Conservation (phyloP, 805 yeast species). For the Cyberlindnera meyerae region DNA sequence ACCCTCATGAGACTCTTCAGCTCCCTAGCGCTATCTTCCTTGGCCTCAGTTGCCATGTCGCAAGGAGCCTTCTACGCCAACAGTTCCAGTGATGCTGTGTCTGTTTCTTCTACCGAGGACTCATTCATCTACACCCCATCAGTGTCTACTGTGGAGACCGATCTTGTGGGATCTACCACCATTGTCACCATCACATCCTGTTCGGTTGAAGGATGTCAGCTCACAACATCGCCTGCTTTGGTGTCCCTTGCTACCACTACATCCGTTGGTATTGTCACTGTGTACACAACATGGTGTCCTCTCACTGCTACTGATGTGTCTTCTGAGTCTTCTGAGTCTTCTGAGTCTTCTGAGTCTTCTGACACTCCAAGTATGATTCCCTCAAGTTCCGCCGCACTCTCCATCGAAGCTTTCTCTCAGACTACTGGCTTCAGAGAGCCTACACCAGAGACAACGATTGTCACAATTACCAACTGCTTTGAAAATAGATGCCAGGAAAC, state of each 20-base stretch:
- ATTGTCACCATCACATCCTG: constrained; percentile 21
- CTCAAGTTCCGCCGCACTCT: too few species aligned
- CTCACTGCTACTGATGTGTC: constrained; percentile 1
- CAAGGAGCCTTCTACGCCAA: background rate
- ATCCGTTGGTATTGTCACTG: constrained; percentile 26
- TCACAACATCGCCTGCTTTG: constrained; percentile 16
- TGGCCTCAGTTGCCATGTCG: background rate
- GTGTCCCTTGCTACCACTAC: constrained; percentile 31
- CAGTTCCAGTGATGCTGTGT: background rate
- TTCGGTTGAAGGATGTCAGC: constrained; percentile 9
- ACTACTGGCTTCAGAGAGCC: too few species aligned
- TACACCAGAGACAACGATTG: constrained; percentile 8
- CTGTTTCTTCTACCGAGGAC: constrained; percentile 4
- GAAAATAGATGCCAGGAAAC: constrained; percentile 10
- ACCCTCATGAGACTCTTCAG: constrained; percentile 1
- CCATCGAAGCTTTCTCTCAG: too few species aligned
- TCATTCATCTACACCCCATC: constrained; percentile 9
- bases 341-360: too few species aligned
- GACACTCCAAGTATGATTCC: too few species aligned
- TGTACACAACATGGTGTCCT: constrained; percentile 25
- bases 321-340: too few species aligned
- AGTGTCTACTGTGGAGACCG: background rate
- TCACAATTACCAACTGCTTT: constrained; percentile 18
- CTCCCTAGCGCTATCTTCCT: background rate
- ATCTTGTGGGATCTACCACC: constrained; percentile 9